phyloP scores from a whole-genome alignment of 441 rosid genomes.

The Populus hybrid region DNA sequence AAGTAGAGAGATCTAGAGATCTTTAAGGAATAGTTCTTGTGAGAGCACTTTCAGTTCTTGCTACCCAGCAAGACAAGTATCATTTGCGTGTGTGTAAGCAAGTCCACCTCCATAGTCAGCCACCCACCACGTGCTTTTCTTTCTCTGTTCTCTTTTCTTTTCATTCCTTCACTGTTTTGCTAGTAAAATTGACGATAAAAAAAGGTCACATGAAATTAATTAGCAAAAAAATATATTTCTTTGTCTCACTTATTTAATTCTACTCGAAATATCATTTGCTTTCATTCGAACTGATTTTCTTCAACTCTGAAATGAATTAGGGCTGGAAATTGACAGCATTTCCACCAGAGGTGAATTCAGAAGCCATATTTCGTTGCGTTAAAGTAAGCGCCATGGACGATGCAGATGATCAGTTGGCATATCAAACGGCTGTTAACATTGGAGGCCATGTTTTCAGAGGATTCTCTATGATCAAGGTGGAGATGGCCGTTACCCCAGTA shows the following conservation, averaged over 20 bases:
- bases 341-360: constrained; percentile 71
- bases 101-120: constrained; percentile 41
- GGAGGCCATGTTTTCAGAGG: constrained; percentile 92
- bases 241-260: background rate
- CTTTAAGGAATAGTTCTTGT: constrained; percentile 17
- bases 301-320: constrained; percentile 34
- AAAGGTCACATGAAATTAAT: constrained; percentile 12
- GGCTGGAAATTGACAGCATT: constrained; percentile 69
- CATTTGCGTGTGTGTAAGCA: constrained; percentile 39
- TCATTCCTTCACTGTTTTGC: constrained; percentile 44
- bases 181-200: constrained; percentile 54
- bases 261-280: background rate
- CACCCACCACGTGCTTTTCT: constrained; percentile 29
- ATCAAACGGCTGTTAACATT: constrained; percentile 83
- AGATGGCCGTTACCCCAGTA: constrained; percentile 36
- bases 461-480: constrained; percentile 82
- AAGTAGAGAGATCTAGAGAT: constrained; percentile 16
- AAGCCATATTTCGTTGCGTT: constrained; percentile 76
- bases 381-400: constrained; percentile 66
- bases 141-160: constrained; percentile 26
- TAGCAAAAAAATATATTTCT: background rate
- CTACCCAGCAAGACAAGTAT: constrained; percentile 18
- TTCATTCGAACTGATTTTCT: constrained; percentile 7
- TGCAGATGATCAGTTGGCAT: constrained; percentile 67
- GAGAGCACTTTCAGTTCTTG: constrained; percentile 4